Percentiles rank a stretch among this genome's conserved stretches.
These are phyloP conservation scores for Salix purpurea DNA, from an alignment of 345 rosid species.

Conservation along the genomic window DNA sequence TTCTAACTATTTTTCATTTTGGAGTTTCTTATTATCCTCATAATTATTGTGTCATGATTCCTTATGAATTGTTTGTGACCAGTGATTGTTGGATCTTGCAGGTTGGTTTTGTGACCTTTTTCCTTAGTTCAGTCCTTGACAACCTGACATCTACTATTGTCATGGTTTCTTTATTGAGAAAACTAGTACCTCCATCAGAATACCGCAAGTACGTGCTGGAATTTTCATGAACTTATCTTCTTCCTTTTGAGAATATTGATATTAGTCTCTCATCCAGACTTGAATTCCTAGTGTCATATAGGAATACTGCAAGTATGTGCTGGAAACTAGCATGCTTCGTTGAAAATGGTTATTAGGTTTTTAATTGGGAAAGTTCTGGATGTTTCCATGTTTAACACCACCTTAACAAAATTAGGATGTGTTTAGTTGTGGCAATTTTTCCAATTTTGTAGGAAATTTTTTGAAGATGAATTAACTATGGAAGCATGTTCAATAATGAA, in stretches of 20 bases:
- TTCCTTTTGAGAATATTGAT: background rate
- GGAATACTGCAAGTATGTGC: too few relatives aligned
- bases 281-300: background rate
- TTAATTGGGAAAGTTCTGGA: background rate
- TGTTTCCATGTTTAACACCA: background rate
- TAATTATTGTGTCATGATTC: background rate
- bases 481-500: too few relatives aligned
- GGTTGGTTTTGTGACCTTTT: constrained; percentile 89
- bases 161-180: constrained; percentile 92
- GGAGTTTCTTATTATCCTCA: background rate
- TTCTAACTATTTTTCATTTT: background rate
- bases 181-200: constrained; percentile 81
- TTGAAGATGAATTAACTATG: too few relatives aligned
- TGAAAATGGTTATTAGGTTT: background rate
- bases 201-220: constrained; percentile 79
- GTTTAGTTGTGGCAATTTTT: background rate
- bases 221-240: background rate
- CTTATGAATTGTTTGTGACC: constrained; percentile 10
- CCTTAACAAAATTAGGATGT: background rate
- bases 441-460: background rate
- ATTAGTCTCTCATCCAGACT: background rate
- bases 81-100: constrained; percentile 33
- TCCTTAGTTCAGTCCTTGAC: constrained; percentile 88
- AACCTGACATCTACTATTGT: constrained; percentile 92
- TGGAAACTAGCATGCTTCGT: background rate